These are phyloP conservation scores for Falciphora oryzae DNA, from an alignment of 2,329 filamentous ascomycete species.

Conservation along the genomic window DNA sequence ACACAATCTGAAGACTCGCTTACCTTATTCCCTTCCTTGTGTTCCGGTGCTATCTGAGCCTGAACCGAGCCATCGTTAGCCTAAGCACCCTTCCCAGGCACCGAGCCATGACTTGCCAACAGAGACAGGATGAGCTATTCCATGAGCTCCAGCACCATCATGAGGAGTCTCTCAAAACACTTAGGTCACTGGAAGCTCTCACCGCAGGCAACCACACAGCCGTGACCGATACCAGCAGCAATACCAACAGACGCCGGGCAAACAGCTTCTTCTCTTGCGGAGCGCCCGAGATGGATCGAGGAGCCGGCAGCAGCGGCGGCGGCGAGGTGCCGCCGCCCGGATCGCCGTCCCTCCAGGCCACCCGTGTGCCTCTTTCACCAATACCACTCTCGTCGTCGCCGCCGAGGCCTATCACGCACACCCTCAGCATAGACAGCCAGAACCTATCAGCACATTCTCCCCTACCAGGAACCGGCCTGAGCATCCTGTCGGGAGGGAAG, in stretches of 20 bases:
- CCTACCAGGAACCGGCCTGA: neutral
- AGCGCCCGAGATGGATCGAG: slow-evolving; percentile 11
- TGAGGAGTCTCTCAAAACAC: slow-evolving; percentile 18
- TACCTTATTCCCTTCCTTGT: no score
- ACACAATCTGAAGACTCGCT: neutral
- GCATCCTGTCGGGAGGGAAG: neutral
- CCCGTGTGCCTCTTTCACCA: slow-evolving; percentile 7
- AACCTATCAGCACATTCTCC: slow-evolving; percentile 6
- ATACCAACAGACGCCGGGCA: neutral
- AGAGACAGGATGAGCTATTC: slow-evolving; percentile 16
- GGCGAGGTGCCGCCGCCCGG: slow-evolving; percentile 7
- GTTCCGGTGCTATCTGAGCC: no score
- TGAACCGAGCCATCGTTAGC: neutral
- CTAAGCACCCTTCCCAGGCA: neutral
- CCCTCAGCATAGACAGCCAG: slow-evolving; percentile 11
- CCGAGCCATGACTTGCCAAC: neutral
- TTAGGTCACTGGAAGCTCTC: slow-evolving; percentile 15
- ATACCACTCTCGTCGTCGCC: slow-evolving; percentile 9
- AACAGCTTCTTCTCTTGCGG: neutral
- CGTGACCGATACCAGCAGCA: neutral
- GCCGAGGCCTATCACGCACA: slow-evolving; percentile 9
- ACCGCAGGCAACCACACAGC: neutral
- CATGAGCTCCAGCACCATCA: slow-evolving; percentile 16
- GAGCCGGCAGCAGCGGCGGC: slow-evolving; percentile 6
- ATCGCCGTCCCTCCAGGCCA: slow-evolving; percentile 2